Base-by-base conservation (phyloP, 306 rosid species). In the Neltuma alba region DNA sequence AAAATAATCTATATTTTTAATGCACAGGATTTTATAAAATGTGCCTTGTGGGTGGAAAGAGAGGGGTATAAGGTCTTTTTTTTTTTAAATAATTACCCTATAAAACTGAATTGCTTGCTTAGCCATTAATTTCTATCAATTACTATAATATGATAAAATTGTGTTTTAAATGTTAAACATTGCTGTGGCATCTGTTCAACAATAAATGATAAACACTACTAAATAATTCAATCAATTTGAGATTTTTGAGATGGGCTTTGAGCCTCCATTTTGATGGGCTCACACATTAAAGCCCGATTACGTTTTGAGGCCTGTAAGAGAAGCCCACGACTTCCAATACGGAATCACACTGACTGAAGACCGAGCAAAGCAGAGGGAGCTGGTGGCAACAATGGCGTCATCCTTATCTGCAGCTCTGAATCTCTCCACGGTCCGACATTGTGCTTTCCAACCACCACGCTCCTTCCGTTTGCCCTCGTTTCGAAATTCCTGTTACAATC, bases 401-500 rank as follows among this genome's bases (percentile, higher is more conserved):
- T 42, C 57, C 57, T 69, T 69, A 69, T 69, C 74, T 13, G 12
- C 57, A 69, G 36, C 37, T 48, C 55, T 27, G 57, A 42, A 42
- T 44, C 37, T 69, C 37, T 69, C 57, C 2, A 27, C 57, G 0
- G 37, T 28, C 16, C 41, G 55, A 69, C 36, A 30, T 25, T 42
- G 36, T 27, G 7, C 23, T 45, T 4, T 23, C 23, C 54, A 55
- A 23, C 55, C 67, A 60, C 3, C 75, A 61, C 64, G 38, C 38
- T 70, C 27, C 36, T 27, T 27, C 9, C 5, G 23, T 15, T 45
- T 65, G 2, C 28, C 79, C 28, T 62, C 34, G 5, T 4, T 30
- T 2, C 18, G 60, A 9, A 23, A 66, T 66, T 52, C 87, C n/a
- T 73, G 81, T 67, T 80, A 48, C 83, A 48, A 73, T 70, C 86